Evolutionary conservation across 176 grass and related monocot genomes (phyloP).

Genomic region (Oryza nivara): DNA sequence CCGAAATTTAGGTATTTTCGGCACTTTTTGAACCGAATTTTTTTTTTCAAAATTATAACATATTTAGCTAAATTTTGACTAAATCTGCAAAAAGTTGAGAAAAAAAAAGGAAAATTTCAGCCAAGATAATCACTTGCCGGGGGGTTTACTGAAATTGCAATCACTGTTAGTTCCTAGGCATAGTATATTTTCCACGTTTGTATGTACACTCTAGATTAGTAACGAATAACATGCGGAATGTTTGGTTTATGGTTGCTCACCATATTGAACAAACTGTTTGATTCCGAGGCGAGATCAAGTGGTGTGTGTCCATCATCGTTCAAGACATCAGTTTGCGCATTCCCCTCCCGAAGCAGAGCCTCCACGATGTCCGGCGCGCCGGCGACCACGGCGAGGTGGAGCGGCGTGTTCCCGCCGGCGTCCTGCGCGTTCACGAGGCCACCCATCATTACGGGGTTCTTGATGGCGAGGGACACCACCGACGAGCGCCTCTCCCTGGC

Average conservation of each 20-base stretch:
- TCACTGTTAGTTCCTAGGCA: too few relatives aligned
- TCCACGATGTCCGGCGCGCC: background rate
- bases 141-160: too few relatives aligned
- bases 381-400: constrained; percentile 8
- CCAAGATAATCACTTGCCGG: too few relatives aligned
- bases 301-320: constrained; percentile 6
- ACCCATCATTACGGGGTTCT: background rate
- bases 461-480: background rate
- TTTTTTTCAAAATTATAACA: too few relatives aligned
- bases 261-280: background rate
- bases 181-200: too few relatives aligned
- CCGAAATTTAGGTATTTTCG: fast-evolving
- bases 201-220: too few relatives aligned
- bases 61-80: too few relatives aligned
- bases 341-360: background rate
- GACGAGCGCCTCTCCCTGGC: background rate
- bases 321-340: background rate
- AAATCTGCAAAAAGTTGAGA: too few relatives aligned
- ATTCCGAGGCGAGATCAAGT: background rate
- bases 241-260: background rate
- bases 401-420: constrained; percentile 32
- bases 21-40: too few relatives aligned
- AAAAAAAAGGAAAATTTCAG: too few relatives aligned
- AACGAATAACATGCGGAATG: too few relatives aligned
- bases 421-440: constrained; percentile 25